phyloP scores from a whole-genome alignment of 805 yeast genomes.

The Myxozyma monticola region DNA sequence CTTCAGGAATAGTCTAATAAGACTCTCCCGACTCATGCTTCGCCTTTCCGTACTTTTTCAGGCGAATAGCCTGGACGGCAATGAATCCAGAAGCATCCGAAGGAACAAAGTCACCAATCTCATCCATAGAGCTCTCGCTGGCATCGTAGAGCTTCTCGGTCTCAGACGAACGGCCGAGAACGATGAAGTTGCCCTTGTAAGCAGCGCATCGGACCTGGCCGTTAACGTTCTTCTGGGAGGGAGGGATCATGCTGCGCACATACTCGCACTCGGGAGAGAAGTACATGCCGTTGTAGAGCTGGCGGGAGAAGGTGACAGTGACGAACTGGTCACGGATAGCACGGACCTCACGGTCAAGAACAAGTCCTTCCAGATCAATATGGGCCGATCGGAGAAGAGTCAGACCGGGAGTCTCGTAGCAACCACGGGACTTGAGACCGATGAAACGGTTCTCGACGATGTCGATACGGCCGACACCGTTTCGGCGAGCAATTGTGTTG shows the following conservation, averaged over 20 bases:
- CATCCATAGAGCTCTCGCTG: conserved; percentile 98
- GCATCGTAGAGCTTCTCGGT: conserved; percentile 98
- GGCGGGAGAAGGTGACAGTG: conserved; percentile 84
- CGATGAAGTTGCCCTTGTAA: conserved; percentile 83
- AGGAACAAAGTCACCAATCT: conserved; percentile 95
- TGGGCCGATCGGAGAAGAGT: conserved; percentile 92
- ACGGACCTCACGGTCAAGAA: conserved; percentile 96
- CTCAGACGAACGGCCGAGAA: conserved; percentile 91
- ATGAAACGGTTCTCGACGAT: conserved; percentile 98
- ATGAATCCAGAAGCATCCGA: conserved; percentile 97
- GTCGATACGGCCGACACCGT: conserved; percentile 99
- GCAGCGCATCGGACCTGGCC: conserved; percentile 93
- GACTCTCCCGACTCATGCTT: conserved; percentile 74
- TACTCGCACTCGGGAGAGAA: conserved; percentile 98
- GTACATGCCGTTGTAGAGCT: conserved; percentile 95
- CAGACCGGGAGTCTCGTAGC: conserved; percentile 99
- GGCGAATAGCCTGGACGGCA: conserved; percentile 96
- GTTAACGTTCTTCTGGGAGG: conserved; percentile 92
- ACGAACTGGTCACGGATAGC: conserved; percentile 95
- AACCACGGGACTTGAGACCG: conserved; percentile 98
- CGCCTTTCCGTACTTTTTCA: conserved; percentile 96
- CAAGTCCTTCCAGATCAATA: conserved; percentile 94
- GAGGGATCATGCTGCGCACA: conserved; percentile 87
- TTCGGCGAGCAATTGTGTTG: conserved; percentile 94
- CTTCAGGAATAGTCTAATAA: conserved; percentile 30